Evolutionary conservation across 148 eudicot genomes (phyloP), one percentile per base, ranked within the genome.

Genomic region (Pharnaceum exiguum): DNA sequence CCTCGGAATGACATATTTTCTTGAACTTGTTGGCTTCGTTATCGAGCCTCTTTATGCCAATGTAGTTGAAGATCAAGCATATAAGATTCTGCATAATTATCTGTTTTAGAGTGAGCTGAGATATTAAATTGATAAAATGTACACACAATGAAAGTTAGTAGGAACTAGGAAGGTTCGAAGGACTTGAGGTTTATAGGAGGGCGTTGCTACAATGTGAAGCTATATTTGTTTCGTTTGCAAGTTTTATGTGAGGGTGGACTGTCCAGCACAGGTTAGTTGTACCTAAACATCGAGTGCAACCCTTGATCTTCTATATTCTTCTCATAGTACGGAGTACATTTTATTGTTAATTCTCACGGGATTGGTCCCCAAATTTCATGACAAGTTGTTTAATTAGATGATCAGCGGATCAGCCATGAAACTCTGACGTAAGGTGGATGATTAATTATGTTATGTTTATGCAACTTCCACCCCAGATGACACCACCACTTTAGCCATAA

Each of bases 151-250:
- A 2, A 8, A 49, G 51, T 38, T 50, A 29, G 21, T 3, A 44
- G 19, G 5, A 8, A 44, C 21, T 16, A n/a, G 19, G 16, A 17
- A 10, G 16, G 5, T 16, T 44, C 21, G 16, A 17, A 31, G 25
- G 5, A 42, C 7, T 29, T 35, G 48, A 23, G 8, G 48, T 63
- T 26, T 42, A 42, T 29, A 39, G 12, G 11, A 39, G 36, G 22
- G 22, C 30, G 42, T 18, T 65, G 55, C 45, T 39, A 47, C 36
- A 21, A 35, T 30, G 38, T 7, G 5, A 25, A 46, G 55, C 54
- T 9, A 18, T 26, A 47, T 30, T 75, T 48, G 79, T 75, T 65
- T 79, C 58, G 62, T 48, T 68, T 72, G 63, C 18, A 79, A 79
- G 80, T 55, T 46, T 65, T 69, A n/a, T 65, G 59, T 36, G 44